These are phyloP conservation scores for Pyrus communis DNA, from an alignment of 306 rosid species.

Conservation along the genomic window DNA sequence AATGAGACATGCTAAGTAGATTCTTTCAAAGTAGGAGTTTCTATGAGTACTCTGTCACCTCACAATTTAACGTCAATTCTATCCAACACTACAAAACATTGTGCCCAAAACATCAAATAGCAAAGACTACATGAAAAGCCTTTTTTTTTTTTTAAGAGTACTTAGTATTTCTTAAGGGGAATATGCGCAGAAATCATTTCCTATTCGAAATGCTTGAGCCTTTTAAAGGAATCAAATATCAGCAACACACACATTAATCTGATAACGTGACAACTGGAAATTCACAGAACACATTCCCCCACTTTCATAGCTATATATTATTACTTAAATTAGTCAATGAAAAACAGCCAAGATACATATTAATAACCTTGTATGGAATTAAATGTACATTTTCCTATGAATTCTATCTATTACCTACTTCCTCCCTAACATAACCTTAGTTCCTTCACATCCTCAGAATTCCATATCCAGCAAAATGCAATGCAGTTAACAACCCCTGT, in stretches of 20 bases:
- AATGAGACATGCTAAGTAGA: too few species aligned
- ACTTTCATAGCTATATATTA: not conserved
- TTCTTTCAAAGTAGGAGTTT: too few species aligned
- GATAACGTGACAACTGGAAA: not conserved
- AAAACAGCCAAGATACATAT: not conserved
- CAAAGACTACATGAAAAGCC: too few species aligned
- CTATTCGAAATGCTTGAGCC: too few species aligned
- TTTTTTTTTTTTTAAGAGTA: too few species aligned
- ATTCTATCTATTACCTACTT: constrained; percentile 3
- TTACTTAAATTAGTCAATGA: constrained; percentile 1
- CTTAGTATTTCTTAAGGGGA: too few species aligned
- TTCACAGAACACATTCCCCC: not conserved
- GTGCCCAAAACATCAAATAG: too few species aligned
- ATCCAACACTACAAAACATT: too few species aligned
- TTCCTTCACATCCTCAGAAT: not conserved
- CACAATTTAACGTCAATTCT: too few species aligned
- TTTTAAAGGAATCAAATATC: not conserved
- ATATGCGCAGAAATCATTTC: too few species aligned
- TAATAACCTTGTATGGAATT: not conserved
- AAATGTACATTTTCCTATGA: constrained; percentile 13
- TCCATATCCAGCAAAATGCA: constrained; percentile 9
- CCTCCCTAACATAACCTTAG: not conserved
- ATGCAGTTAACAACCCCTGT: constrained; percentile 5
- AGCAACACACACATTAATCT: not conserved
- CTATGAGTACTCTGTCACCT: accelerated